Percentiles rank a stretch among this genome's conserved stretches.
phyloP scores from a whole-genome alignment of 2,329 filamentous ascomycete genomes.

The Arthrobotrys pseudoclavata region DNA sequence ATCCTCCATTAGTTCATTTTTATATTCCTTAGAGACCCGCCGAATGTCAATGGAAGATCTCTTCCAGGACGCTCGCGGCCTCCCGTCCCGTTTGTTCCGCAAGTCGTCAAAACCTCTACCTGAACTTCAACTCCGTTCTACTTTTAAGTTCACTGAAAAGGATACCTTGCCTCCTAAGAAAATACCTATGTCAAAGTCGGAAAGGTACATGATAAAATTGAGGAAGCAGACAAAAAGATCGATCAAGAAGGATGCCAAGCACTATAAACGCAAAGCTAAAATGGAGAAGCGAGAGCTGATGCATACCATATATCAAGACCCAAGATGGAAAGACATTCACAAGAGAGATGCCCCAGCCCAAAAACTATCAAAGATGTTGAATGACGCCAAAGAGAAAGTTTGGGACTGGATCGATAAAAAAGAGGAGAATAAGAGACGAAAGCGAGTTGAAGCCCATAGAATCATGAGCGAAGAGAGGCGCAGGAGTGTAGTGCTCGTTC shows the following conservation, averaged over 20 bases:
- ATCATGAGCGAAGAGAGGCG: conserved; percentile 42
- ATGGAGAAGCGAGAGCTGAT: no score
- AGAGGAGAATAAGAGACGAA: conserved; percentile 34
- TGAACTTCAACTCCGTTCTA: conserved; percentile 7
- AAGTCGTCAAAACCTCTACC: background rate
- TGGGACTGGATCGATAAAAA: conserved; percentile 53
- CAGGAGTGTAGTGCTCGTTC: conserved; percentile 41
- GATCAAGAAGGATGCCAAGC: conserved; percentile 29
- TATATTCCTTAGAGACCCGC: background rate
- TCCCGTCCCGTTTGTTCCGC: conserved; percentile 34
- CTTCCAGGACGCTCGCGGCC: conserved; percentile 21
- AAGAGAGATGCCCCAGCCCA: no score
- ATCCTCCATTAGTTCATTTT: conserved; percentile 18
- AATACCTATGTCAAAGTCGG: background rate
- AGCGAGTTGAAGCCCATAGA: conserved; percentile 11
- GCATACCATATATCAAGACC: no score
- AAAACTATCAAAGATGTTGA: no score
- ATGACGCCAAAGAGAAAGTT: conserved; percentile 51
- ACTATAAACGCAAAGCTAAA: conserved; percentile 8
- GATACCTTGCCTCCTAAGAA: conserved; percentile 28
- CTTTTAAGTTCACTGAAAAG: conserved; percentile 24
- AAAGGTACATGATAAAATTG: conserved; percentile 9
- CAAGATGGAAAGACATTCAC: no score
- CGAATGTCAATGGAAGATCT: conserved; percentile 16
- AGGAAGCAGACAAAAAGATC: no score